These are phyloP conservation scores for Leucaena leucocephala DNA, from an alignment of 306 rosid species.

Conservation along the genomic window DNA sequence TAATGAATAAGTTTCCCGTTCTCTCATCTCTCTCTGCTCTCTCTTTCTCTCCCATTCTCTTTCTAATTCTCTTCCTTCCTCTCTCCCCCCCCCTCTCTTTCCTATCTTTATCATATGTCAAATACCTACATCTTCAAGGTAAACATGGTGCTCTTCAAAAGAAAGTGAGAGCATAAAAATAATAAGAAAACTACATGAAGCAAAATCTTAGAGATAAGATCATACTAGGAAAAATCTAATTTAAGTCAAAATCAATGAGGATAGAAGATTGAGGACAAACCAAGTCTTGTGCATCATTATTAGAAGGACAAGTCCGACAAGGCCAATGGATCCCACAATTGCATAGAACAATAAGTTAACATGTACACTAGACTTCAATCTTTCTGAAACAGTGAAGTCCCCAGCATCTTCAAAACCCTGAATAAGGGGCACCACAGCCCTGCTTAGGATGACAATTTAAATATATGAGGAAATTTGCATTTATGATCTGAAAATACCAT, in stretches of 20 bases:
- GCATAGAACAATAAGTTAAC: slow-evolving; percentile 84
- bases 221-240: slow-evolving; percentile 31
- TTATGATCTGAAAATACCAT: slow-evolving; percentile 25
- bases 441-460: slow-evolving; percentile 60
- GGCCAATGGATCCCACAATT: slow-evolving; percentile 78
- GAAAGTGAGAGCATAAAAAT: slow-evolving; percentile 10
- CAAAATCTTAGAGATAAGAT: neutral
- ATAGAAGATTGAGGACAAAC: slow-evolving; percentile 53
- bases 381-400: slow-evolving; percentile 82
- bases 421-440: slow-evolving; percentile 99
- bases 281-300: slow-evolving; percentile 60
- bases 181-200: slow-evolving; percentile 26
- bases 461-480: slow-evolving; percentile 49
- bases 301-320: slow-evolving; percentile 78
- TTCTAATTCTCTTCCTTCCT: neutral
- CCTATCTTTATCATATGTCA: neutral
- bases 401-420: slow-evolving; percentile 99
- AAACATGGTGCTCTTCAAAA: slow-evolving; percentile 18
- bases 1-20: neutral
- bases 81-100: neutral
- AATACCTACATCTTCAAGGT: neutral
- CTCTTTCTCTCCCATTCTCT: neutral
- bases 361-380: slow-evolving; percentile 93
- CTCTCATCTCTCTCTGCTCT: neutral
- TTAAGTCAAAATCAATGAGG: slow-evolving; percentile 28